A percentile compares a stretch with the other conserved stretches of the same genome.
Conservation (phyloP, 2,329 filamentous ascomycete genomes). For the Botrytis fragariae region DNA sequence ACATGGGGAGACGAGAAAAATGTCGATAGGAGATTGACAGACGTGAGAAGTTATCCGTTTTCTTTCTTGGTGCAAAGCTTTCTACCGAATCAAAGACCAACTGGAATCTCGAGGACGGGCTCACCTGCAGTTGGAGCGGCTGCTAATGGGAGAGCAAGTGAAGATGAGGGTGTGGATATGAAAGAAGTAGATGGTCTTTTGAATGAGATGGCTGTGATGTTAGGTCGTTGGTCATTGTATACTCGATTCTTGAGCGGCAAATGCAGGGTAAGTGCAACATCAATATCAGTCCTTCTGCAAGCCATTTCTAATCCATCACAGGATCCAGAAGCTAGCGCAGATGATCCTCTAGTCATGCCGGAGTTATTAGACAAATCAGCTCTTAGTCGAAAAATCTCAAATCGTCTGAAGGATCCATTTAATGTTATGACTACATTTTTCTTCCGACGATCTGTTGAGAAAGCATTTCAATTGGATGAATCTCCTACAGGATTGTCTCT, state of each 20-base stretch:
- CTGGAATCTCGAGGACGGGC: conserved; percentile 65
- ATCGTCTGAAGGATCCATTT: conserved; percentile 75
- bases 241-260: conserved; percentile 84
- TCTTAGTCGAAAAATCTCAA: conserved; percentile 73
- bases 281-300: conserved; percentile 29
- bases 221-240: conserved; percentile 90
- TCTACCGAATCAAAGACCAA: conserved; percentile 64
- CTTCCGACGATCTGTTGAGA: conserved; percentile 93
- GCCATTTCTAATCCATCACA: conserved; percentile 41
- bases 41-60: conserved; percentile 97
- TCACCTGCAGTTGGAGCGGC: conserved; percentile 67
- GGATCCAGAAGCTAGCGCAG: conserved; percentile 51
- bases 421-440: conserved; percentile 94
- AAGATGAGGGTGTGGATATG: conserved; percentile 95
- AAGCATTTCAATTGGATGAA: conserved; percentile 95
- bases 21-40: conserved; percentile 82
- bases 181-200: conserved; percentile 88
- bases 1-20: conserved; percentile 89
- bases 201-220: conserved; percentile 86
- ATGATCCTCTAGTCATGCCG: conserved; percentile 63
- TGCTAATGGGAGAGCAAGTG: conserved; percentile 59
- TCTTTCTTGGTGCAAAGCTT: conserved; percentile 97
- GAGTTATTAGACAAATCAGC: conserved; percentile 75
- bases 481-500: conserved; percentile 76
- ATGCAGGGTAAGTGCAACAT: conserved; percentile 62